phyloP scores from a whole-genome alignment of 2,329 filamentous ascomycete species.

The Cylindrodendrum hubeiense region DNA sequence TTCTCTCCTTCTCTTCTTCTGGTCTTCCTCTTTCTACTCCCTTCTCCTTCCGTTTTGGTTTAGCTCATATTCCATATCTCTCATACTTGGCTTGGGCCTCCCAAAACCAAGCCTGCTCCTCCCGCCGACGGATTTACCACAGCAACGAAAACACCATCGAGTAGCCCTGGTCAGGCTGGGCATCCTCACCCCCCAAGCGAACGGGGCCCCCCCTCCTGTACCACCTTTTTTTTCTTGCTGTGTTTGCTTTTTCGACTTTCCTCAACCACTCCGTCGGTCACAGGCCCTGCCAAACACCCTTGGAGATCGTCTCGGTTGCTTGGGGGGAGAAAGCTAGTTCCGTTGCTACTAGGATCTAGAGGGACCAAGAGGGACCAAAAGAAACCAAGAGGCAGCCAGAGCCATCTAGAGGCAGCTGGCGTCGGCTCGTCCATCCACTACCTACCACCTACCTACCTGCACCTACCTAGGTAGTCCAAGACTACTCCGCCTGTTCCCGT shows the following conservation, averaged over 20 bases:
- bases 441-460: background rate
- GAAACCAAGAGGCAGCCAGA: background rate
- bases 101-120: background rate
- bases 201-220: background rate
- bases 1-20: conserved; percentile 11
- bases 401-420: background rate
- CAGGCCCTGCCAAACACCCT: conserved; percentile 16
- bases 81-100: conserved; percentile 2
- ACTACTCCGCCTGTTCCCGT: conserved; percentile 15
- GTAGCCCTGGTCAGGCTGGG: background rate
- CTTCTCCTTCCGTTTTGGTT: conserved; percentile 5
- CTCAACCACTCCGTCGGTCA: conserved; percentile 24
- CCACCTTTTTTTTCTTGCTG: background rate
- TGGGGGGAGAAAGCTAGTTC: conserved; percentile 12
- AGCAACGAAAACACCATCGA: background rate
- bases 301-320: conserved; percentile 20
- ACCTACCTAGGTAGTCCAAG: background rate
- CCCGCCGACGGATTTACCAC: background rate
- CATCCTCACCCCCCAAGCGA: conserved; percentile 1
- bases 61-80: conserved; percentile 1
- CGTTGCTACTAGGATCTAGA: conserved; percentile 9
- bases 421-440: background rate
- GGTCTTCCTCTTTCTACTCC: background rate
- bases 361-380: background rate
- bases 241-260: conserved; percentile 26